Evolutionary conservation across 441 rosid species (phyloP).

Genomic region (Populus tomentosa): DNA sequence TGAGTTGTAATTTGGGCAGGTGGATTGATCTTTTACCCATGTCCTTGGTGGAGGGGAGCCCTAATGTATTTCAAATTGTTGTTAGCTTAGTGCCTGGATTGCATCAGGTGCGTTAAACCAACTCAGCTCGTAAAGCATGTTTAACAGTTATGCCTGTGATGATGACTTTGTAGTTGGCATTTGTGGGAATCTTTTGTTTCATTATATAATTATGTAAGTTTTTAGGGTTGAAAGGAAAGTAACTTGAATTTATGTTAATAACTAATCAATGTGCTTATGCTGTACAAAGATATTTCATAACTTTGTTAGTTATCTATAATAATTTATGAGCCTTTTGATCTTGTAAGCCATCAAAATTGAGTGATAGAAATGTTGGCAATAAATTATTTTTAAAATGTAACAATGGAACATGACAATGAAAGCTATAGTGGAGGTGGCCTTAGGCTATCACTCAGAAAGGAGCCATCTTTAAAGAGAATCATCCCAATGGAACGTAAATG

Average conservation of each 20-base stretch:
- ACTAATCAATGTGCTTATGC: neutral
- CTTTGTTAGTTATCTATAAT: neutral
- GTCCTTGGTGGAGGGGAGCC: conserved; percentile 93
- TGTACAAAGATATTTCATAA: neutral
- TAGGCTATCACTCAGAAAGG: neutral
- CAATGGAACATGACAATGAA: neutral
- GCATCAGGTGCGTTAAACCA: conserved; percentile 65
- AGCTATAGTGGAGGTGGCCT: neutral
- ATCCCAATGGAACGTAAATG: neutral
- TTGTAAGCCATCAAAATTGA: neutral
- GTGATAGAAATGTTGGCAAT: neutral
- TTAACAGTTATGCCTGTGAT: neutral
- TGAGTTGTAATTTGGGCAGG: conserved; percentile 41
- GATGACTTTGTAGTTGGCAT: neutral
- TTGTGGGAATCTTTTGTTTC: neutral
- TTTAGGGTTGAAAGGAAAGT: neutral
- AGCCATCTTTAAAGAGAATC: neutral
- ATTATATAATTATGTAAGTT: neutral
- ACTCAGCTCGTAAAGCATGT: neutral
- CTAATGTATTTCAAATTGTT: conserved; percentile 83
- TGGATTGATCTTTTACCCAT: conserved; percentile 78
- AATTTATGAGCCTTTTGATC: neutral
- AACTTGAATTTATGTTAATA: neutral
- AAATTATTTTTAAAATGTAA: neutral
- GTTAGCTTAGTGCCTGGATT: conserved; percentile 78